Evolutionary conservation across 176 grass and related monocot genomes (phyloP).

Genomic region (Pharus latifolius): DNA sequence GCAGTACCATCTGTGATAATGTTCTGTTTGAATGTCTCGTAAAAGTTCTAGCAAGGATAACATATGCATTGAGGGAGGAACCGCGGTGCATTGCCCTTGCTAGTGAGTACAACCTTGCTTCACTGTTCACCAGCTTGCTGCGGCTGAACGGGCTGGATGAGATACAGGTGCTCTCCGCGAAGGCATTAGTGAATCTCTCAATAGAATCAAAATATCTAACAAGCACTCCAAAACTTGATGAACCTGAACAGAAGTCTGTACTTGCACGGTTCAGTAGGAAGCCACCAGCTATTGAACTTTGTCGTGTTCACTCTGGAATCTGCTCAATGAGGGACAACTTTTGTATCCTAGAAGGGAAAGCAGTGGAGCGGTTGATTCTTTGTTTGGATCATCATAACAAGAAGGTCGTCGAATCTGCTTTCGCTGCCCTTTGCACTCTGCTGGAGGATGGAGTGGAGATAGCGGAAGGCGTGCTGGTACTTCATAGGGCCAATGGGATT

Average conservation of each 20-base stretch:
- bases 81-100: conserved; percentile 34
- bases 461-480: conserved; percentile 30
- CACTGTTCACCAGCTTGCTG: conserved; percentile 56
- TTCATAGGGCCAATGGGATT: conserved; percentile 30
- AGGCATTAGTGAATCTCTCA: conserved; percentile 62
- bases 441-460: conserved; percentile 56
- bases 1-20: conserved; percentile 20
- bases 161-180: conserved; percentile 49
- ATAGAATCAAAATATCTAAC: conserved; percentile 50
- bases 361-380: conserved; percentile 53
- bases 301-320: conserved; percentile 50
- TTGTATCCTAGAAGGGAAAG: conserved; percentile 65
- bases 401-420: conserved; percentile 45
- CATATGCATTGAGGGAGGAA: conserved; percentile 40
- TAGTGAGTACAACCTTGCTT: conserved; percentile 49
- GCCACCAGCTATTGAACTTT: conserved; percentile 18
- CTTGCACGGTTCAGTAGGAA: conserved; percentile 14
- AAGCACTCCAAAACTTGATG: conserved; percentile 23
- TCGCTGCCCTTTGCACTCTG: conserved; percentile 61
- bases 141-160: conserved; percentile 46
- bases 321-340: conserved; percentile 57
- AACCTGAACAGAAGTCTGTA: conserved; percentile 7
- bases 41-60: conserved; percentile 51
- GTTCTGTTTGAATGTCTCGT: conserved; percentile 43
- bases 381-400: conserved; percentile 63